phyloP scores from a whole-genome alignment of 768 basidiomycete genomes.

The Brasilioporus rufonigricans region DNA sequence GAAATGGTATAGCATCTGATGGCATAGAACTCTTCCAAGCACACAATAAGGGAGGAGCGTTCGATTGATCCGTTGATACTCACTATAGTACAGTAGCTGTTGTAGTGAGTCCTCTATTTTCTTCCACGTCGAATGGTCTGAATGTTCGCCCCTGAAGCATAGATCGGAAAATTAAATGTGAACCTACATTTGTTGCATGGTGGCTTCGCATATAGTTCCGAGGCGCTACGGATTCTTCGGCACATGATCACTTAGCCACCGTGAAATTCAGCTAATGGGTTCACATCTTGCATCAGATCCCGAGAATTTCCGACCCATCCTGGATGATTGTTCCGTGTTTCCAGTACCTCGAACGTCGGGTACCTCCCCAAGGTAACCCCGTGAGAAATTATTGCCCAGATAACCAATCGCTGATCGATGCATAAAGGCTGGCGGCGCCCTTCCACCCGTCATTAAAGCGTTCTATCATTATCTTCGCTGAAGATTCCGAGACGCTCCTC shows the following conservation, averaged over 20 bases:
- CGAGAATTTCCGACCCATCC: conserved; percentile 13
- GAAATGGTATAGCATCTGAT: conserved; percentile 6
- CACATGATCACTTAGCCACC: background rate
- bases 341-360: background rate
- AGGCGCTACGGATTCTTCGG: background rate
- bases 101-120: conserved; percentile 15
- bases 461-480: background rate
- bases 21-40: conserved; percentile 15
- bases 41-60: conserved; percentile 11
- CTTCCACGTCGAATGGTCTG: background rate
- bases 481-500: background rate
- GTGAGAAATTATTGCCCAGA: conserved; percentile 6
- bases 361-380: background rate
- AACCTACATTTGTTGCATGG: background rate
- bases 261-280: background rate
- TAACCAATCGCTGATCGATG: background rate
- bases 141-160: conserved; percentile 7
- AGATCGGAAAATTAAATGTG: background rate
- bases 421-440: background rate
- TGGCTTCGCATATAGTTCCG: background rate
- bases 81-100: background rate
- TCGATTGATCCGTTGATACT: conserved; percentile 16
- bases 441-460: conserved; percentile 1
- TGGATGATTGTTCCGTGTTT: background rate
- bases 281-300: background rate